Percentiles rank a stretch among this genome's conserved stretches.
Conservation (phyloP, 371 early-diverging fungal species). For the Dichotomocladium elegans region DNA sequence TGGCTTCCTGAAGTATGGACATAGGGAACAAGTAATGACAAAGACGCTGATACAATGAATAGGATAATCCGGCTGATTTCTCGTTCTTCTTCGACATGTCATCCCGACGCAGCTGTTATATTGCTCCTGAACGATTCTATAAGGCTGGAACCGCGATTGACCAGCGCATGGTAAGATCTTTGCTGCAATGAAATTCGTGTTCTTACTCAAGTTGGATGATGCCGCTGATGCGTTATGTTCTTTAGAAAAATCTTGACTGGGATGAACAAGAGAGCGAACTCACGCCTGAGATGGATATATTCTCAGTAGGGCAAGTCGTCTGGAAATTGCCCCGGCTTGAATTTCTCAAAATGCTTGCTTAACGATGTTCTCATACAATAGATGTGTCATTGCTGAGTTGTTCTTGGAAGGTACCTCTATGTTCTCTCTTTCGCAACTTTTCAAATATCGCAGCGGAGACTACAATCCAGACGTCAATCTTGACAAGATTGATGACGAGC, state of each 20-base stretch:
- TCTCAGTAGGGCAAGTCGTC: constrained; percentile 78
- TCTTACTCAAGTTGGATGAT: not conserved
- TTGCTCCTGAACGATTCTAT: constrained; percentile 95
- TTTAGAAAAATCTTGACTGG: constrained; percentile 27
- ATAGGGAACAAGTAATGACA: not conserved
- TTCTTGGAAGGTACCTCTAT: constrained; percentile 88
- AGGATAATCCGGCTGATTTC: constrained; percentile 94
- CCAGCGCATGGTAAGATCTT: constrained; percentile 45
- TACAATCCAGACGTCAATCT: constrained; percentile 66
- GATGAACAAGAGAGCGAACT: constrained; percentile 47
- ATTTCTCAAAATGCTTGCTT: not conserved
- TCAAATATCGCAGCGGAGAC: constrained; percentile 80
- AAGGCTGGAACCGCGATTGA: constrained; percentile 65
- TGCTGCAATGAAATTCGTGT: too few relatives aligned
- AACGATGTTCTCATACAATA: constrained; percentile 11
- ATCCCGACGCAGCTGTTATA: constrained; percentile 81
- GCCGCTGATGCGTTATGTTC: not conserved
- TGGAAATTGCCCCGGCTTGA: too few relatives aligned
- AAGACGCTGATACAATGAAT: not conserved
- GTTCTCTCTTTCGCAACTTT: constrained; percentile 85
- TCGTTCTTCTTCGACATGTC: constrained; percentile 93
- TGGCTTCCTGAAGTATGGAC: constrained; percentile 77
- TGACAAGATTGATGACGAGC: constrained; percentile 77
- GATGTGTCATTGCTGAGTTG: constrained; percentile 93
- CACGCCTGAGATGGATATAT: constrained; percentile 89